These are phyloP conservation scores for Pseudoscleropodium purum DNA, from an alignment of 225 moss, liverwort and hornwort species.

Conservation along the genomic window DNA sequence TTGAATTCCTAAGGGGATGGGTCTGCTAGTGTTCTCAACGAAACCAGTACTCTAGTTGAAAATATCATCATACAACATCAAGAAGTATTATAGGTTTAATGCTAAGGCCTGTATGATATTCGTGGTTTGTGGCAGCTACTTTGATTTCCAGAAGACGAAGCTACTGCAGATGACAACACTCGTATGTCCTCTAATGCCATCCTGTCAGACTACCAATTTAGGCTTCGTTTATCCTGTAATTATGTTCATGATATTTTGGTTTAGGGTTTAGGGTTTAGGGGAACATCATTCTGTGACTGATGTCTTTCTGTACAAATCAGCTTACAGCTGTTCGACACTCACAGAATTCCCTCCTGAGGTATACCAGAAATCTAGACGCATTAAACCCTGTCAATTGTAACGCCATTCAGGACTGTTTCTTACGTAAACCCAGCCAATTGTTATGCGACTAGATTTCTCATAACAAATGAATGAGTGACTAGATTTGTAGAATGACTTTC, in stretches of 20 bases:
- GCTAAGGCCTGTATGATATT: not conserved
- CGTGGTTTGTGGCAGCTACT: slow-evolving; percentile 61
- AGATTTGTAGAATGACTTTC: not conserved
- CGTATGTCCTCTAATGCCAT: slow-evolving; percentile 27
- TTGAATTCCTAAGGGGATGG: not conserved
- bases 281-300: not conserved
- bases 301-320: not conserved
- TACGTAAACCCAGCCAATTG: not conserved
- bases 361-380: not conserved
- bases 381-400: not conserved
- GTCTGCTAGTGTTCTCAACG: not conserved
- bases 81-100: not conserved
- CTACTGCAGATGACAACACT: slow-evolving; percentile 77
- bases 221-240: not conserved
- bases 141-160: slow-evolving; percentile 93
- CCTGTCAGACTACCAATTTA: not conserved
- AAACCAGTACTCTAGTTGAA: not conserved
- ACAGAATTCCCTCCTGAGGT: not conserved
- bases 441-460: not conserved
- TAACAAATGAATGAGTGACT: no score
- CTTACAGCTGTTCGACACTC: not conserved
- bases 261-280: not conserved
- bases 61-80: not conserved
- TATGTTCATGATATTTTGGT: not conserved
- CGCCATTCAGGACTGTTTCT: not conserved